Conservation (phyloP, 1,284 basidiomycete genomes). For the Austroboletus niveus region DNA sequence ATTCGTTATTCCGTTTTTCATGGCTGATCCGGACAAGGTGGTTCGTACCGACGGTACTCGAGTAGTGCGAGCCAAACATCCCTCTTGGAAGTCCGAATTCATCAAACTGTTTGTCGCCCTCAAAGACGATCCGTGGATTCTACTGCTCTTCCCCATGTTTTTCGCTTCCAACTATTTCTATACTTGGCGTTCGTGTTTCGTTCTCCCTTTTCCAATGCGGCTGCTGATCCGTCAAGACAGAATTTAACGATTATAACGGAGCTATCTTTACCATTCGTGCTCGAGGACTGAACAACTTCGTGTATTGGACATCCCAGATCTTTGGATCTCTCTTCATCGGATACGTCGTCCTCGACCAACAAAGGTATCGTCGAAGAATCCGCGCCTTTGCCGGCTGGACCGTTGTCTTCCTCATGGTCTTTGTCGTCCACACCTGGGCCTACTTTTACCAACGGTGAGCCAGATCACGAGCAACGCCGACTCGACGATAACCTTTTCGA, state of each 20-base stretch:
- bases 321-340: slow-evolving; percentile 40
- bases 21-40: slow-evolving; percentile 68
- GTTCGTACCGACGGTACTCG: slow-evolving; percentile 70
- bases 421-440: slow-evolving; percentile 50
- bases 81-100: slow-evolving; percentile 66
- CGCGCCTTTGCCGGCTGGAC: slow-evolving; percentile 52
- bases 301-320: slow-evolving; percentile 42
- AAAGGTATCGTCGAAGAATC: slow-evolving; percentile 40
- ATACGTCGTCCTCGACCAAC: slow-evolving; percentile 26
- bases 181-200: slow-evolving; percentile 29
- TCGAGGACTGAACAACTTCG: slow-evolving; percentile 37
- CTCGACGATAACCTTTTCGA: too few species aligned
- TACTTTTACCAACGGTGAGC: slow-evolving; percentile 52
- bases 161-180: slow-evolving; percentile 79
- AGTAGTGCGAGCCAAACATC: slow-evolving; percentile 55
- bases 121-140: slow-evolving; percentile 53
- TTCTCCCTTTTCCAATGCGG: background rate
- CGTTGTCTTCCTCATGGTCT: slow-evolving; percentile 48
- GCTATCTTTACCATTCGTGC: slow-evolving; percentile 51
- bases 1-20: slow-evolving; percentile 57
- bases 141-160: slow-evolving; percentile 69
- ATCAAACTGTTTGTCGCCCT: slow-evolving; percentile 51
- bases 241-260: slow-evolving; percentile 51
- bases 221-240: slow-evolving; percentile 23
- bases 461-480: background rate